Conservation (phyloP, 345 rosid species). For the Litchi chinensis region DNA sequence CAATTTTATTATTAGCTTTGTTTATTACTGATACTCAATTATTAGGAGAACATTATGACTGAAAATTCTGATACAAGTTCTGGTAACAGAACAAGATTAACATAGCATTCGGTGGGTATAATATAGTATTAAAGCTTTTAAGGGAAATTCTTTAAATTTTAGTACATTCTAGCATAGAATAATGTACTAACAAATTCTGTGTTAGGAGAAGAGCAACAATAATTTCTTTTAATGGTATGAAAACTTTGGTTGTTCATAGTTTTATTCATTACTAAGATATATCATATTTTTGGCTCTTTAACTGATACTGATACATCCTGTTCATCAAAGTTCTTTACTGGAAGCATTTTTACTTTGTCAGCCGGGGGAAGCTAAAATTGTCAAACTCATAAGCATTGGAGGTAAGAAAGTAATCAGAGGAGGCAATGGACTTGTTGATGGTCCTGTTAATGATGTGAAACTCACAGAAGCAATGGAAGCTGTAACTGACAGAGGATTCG, state of each 20-base stretch:
- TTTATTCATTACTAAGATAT: slow-evolving; percentile 1
- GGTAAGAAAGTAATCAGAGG: slow-evolving; percentile 80
- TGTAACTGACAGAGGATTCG: slow-evolving; percentile 43
- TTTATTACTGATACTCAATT: neutral
- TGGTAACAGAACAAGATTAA: neutral
- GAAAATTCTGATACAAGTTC: neutral
- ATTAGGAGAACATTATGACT: neutral
- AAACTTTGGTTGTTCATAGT: neutral
- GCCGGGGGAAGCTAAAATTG: slow-evolving; percentile 92
- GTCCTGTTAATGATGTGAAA: slow-evolving; percentile 49
- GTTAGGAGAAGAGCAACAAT: slow-evolving; percentile 1
- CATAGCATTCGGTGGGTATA: neutral
- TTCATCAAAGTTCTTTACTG: slow-evolving; percentile 15
- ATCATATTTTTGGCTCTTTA: slow-evolving; percentile 16
- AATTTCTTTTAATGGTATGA: neutral
- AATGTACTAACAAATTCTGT: neutral
- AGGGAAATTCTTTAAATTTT: neutral
- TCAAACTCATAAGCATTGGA: slow-evolving; percentile 80
- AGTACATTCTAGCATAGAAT: neutral
- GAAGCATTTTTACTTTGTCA: slow-evolving; percentile 39
- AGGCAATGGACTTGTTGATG: slow-evolving; percentile 78
- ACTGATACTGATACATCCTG: neutral
- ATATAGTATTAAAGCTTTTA: neutral
- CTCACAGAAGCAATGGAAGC: slow-evolving; percentile 48
- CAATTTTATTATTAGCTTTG: neutral